A percentile compares a stretch with the other conserved stretches of the same genome.
Conservation (phyloP, 1,139 yeast genomes). For the Diutina siamensis region DNA sequence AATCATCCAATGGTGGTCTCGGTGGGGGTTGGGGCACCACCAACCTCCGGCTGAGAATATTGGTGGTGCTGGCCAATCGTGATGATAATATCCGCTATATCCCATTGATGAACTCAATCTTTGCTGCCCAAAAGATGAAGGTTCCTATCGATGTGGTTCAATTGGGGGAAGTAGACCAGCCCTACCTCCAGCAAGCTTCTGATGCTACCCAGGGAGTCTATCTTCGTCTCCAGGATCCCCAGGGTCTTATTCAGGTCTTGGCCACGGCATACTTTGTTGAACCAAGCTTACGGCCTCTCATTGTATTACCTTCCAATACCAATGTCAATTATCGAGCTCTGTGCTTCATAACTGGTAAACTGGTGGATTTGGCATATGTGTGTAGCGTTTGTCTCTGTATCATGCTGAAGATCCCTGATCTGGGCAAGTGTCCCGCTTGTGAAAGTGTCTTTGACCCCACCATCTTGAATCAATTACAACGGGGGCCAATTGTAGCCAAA, state of each 20-base stretch:
- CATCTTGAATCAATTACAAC: conserved; percentile 21
- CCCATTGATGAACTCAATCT: conserved; percentile 90
- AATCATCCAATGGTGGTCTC: conserved; percentile 7
- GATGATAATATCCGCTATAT: conserved; percentile 71
- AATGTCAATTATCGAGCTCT: conserved; percentile 92
- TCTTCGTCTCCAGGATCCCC: conserved; percentile 59
- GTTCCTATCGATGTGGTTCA: conserved; percentile 88
- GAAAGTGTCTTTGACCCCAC: conserved; percentile 41
- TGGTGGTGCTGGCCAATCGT: conserved; percentile 66
- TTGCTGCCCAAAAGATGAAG: conserved; percentile 89
- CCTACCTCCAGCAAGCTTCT: conserved; percentile 88
- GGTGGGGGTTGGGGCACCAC: conserved; percentile 12
- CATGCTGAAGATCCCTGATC: conserved; percentile 48
- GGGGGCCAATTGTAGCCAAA: conserved; percentile 23
- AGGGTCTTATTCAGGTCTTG: conserved; percentile 61
- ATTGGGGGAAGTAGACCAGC: conserved; percentile 56
- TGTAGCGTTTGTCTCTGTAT: conserved; percentile 91
- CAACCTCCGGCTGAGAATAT: conserved; percentile 54
- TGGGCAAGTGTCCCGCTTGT: conserved; percentile 47
- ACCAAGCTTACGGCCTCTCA: conserved; percentile 62
- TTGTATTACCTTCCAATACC: conserved; percentile 74
- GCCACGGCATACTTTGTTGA: conserved; percentile 69
- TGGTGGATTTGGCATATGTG: conserved; percentile 88
- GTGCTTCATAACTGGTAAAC: conserved; percentile 78
- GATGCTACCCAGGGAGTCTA: conserved; percentile 93